Percentiles rank a stretch among this genome's conserved stretches.
Evolutionary conservation across 163 green algal genomes (phyloP).

Genomic region (Chloroidium sp.): DNA sequence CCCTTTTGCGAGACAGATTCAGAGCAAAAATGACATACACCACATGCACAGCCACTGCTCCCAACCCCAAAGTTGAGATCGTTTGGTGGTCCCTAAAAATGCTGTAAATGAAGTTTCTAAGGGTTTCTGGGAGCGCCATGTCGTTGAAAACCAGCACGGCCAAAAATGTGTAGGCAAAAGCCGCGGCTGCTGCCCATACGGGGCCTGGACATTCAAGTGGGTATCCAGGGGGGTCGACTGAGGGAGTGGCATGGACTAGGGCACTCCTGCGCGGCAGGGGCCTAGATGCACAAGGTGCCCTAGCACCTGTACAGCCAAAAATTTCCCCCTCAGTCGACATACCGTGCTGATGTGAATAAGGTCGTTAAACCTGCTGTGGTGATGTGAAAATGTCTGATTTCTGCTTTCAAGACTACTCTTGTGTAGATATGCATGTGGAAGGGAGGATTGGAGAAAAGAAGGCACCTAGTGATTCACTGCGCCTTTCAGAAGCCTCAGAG

Average conservation of each 20-base stretch:
- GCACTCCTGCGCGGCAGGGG: not conserved
- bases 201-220: not conserved
- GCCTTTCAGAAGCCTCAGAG: too few relatives aligned
- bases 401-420: too few relatives aligned
- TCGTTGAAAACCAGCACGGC: not conserved
- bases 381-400: too few relatives aligned
- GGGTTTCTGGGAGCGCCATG: not conserved
- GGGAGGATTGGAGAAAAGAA: too few relatives aligned
- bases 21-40: not conserved
- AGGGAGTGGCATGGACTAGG: not conserved
- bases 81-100: not conserved
- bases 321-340: not conserved
- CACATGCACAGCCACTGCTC: constrained; percentile 1
- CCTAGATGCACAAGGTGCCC: not conserved
- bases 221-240: not conserved
- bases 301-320: not conserved
- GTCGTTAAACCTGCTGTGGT: too few relatives aligned
- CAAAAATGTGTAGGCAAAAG: not conserved
- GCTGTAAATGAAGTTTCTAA: not conserved
- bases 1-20: not conserved
- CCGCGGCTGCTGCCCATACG: not conserved
- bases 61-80: not conserved
- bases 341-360: too few relatives aligned
- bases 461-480: too few relatives aligned
- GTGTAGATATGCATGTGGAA: too few relatives aligned